A percentile compares a stretch with the other conserved stretches of the same genome.
Conservation (phyloP, 805 yeast genomes). For the Hemisphaericaspora nanyangensis region DNA sequence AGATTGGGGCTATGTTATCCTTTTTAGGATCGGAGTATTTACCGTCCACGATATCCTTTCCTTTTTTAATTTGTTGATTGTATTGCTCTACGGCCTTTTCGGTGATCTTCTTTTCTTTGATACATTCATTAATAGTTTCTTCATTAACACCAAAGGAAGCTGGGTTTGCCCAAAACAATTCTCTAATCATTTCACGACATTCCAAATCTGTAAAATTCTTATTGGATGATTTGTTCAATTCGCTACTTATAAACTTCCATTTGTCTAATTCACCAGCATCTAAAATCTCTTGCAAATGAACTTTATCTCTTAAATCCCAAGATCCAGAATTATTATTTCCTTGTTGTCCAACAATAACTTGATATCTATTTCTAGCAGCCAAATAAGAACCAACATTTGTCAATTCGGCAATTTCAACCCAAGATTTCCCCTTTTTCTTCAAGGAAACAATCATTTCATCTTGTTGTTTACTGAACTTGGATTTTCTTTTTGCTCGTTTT, state of each 20-base stretch:
- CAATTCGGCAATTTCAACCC: constrained; percentile 71
- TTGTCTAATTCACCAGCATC: constrained; percentile 72
- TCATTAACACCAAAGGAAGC: constrained; percentile 53
- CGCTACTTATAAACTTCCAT: constrained; percentile 62
- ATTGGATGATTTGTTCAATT: constrained; percentile 53
- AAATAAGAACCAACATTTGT: constrained; percentile 62
- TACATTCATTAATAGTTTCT: constrained; percentile 37
- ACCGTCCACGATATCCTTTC: constrained; percentile 6
- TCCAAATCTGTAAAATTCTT: constrained; percentile 49
- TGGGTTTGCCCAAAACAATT: constrained; percentile 54
- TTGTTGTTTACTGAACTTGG: constrained; percentile 68
- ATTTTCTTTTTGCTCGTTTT: constrained; percentile 54
- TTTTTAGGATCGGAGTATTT: constrained; percentile 3
- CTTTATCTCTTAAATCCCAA: constrained; percentile 57
- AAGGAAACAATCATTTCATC: constrained; percentile 60
- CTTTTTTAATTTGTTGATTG: constrained; percentile 9
- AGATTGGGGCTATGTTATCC: not conserved
- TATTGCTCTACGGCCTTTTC: constrained; percentile 26
- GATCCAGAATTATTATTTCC: constrained; percentile 64
- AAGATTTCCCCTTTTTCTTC: constrained; percentile 59
- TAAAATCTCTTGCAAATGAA: constrained; percentile 46
- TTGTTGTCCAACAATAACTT: constrained; percentile 78
- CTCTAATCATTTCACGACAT: constrained; percentile 51
- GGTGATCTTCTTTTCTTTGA: constrained; percentile 33
- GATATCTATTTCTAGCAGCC: constrained; percentile 76